phyloP scores from a whole-genome alignment of 495 filamentous ascomycete species.

The Penicillium argentinense region DNA sequence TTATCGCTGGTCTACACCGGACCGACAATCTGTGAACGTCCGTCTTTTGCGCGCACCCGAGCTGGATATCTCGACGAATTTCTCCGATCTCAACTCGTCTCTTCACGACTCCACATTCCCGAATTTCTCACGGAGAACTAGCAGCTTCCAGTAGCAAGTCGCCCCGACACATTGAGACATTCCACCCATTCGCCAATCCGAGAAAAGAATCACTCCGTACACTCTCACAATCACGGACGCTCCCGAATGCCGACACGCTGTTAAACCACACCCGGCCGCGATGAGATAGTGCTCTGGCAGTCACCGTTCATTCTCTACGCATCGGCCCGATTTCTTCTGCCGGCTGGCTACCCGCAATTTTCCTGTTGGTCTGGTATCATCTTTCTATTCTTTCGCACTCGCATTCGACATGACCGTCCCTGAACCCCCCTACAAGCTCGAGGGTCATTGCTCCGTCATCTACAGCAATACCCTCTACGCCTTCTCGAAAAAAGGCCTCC shows the following conservation, averaged over 20 bases:
- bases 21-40: too few relatives aligned
- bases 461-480: conserved; percentile 83
- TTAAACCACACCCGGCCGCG: conserved; percentile 14
- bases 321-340: conserved; percentile 15
- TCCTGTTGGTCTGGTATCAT: conserved; percentile 35
- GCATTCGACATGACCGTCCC: conserved; percentile 59
- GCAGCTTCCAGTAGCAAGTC: too few relatives aligned
- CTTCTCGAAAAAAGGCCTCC: conserved; percentile 74
- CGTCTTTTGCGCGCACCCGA: background rate
- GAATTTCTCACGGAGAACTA: too few relatives aligned
- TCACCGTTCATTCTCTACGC: conserved; percentile 26
- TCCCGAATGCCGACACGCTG: conserved; percentile 9
- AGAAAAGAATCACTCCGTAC: too few relatives aligned
- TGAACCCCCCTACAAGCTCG: conserved; percentile 61
- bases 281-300: conserved; percentile 49
- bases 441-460: conserved; percentile 79
- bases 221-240: too few relatives aligned
- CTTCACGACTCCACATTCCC: too few relatives aligned
- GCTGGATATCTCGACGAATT: background rate
- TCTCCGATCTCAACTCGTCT: too few relatives aligned
- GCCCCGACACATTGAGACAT: too few relatives aligned
- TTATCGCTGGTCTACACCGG: too few relatives aligned
- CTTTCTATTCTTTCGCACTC: conserved; percentile 7
- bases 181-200: too few relatives aligned
- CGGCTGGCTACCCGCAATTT: conserved; percentile 33